phyloP scores from a whole-genome alignment of 257 asterid species.

The Forsythia viridissima region DNA sequence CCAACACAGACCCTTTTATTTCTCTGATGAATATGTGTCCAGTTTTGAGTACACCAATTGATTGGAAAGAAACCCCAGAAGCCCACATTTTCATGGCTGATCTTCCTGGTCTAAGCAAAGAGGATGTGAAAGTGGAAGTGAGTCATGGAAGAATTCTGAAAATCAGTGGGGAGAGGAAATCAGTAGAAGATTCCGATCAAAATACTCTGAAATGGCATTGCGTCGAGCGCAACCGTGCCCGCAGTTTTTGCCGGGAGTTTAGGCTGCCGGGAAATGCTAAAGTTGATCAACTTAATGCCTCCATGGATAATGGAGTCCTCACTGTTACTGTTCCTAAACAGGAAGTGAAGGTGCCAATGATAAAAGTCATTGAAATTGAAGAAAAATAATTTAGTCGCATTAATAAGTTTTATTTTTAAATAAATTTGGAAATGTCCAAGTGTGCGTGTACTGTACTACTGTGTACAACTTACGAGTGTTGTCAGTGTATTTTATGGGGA shows the following conservation, averaged over 20 bases:
- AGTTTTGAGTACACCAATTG: constrained; percentile 18
- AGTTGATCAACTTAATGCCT: constrained; percentile 9
- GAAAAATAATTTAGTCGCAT: neutral
- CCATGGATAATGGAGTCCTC: neutral
- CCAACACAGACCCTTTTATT: constrained; percentile 23
- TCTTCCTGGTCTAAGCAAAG: neutral
- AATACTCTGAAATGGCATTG: constrained; percentile 3
- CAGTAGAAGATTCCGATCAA: neutral
- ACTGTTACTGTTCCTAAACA: constrained; percentile 5
- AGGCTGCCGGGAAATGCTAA: constrained; percentile 15
- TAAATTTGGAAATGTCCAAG: too few relatives aligned
- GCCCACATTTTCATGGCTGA: too few relatives aligned
- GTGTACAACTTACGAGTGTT: too few relatives aligned
- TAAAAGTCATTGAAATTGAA: constrained; percentile 14
- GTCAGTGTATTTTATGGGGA: too few relatives aligned
- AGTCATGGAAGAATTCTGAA: neutral
- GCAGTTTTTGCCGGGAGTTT: constrained; percentile 16
- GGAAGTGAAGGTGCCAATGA: constrained; percentile 2
- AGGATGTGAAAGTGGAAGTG: constrained; percentile 10
- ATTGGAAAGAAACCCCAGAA: too few relatives aligned
- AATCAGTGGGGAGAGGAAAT: constrained; percentile 19
- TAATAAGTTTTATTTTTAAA: too few relatives aligned
- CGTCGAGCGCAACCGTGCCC: constrained; percentile 18
- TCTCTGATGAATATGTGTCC: constrained; percentile 31
- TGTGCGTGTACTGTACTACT: too few relatives aligned